phyloP scores from a whole-genome alignment of 2,329 filamentous ascomycete species.

The Calonectria henricotiae region DNA sequence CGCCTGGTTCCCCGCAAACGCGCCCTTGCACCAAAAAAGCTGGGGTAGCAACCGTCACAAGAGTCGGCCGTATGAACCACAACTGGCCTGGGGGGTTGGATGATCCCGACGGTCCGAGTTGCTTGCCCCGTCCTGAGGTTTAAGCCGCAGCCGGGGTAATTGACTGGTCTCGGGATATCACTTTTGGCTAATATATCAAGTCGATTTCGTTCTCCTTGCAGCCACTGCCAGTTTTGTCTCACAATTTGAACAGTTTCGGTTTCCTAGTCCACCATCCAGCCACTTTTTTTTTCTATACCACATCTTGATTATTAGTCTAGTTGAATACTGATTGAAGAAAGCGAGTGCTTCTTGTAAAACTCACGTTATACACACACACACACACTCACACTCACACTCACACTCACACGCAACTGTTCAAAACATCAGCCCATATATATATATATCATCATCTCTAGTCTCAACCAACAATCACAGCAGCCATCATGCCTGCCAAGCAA shows the following conservation, averaged over 20 bases:
- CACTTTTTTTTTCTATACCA: not conserved
- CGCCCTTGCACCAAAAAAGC: slow-evolving; percentile 11
- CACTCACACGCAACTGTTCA: not conserved
- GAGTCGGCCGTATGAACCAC: not conserved
- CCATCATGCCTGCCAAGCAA: slow-evolving; percentile 66
- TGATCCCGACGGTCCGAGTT: slow-evolving; percentile 35
- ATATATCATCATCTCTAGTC: not conserved
- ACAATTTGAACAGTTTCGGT: not conserved
- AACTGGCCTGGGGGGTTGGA: slow-evolving; percentile 16
- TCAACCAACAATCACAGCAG: not conserved
- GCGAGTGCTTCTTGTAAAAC: slow-evolving; percentile 36
- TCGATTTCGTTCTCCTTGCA: slow-evolving; percentile 5
- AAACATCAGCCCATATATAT: not conserved
- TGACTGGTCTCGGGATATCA: not conserved
- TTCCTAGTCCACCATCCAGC: not conserved
- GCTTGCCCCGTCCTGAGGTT: slow-evolving; percentile 17
- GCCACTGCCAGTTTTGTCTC: not conserved
- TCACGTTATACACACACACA: not conserved
- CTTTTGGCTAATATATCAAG: slow-evolving; percentile 11
- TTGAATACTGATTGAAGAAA: slow-evolving; percentile 24
- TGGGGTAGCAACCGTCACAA: slow-evolving; percentile 29
- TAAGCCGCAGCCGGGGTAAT: slow-evolving; percentile 44
- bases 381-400: too few relatives aligned
- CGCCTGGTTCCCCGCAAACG: slow-evolving; percentile 43
- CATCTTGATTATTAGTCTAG: not conserved